Base-by-base conservation (phyloP, 108 stramenopile genomes). In the Pseudonitzschia pungens region DNA sequence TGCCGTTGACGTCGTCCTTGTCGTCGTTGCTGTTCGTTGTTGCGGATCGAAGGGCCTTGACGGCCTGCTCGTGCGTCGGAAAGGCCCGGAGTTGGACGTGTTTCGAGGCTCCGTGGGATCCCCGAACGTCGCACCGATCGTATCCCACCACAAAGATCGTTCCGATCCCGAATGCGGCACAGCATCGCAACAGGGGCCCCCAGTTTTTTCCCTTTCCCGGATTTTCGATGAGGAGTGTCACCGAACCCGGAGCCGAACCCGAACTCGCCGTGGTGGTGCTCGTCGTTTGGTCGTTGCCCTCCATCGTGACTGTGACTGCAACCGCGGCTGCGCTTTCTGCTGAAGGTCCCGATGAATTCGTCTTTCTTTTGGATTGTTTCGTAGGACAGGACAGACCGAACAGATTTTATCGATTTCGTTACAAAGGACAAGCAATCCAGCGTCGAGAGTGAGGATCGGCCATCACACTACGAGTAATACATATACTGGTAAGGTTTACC, bases 131-230 rank as follows among this genome's bases (percentile, higher is more conserved):
- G 57, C 83, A 86, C 43, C 83, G 84, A 60, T 84, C 87, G 69
- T 77, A 87, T 40, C 94, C 91, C 10, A 92, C 89, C 10, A 82
- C 75, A 53, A 90, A 68, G 3, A 95, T 81, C 50, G 81, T 82
- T 48, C 77, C 58, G 27, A 81, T 85, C n/a, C 80, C 81, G 71
- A 90, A 95, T n/a, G 91, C 91, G 3, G 85, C 84, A 36, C 89
- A 88, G 72, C 94, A 92, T 52, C 91, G 87, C 22, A 92, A 68
- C 27, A 91, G 60, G 5, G 94, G 89, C 24, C 94, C 94, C 58
- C 89, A 83, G 72, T 91, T 92, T 44, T 76, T 92, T 16, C 77
- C 65, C 80, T 92, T 95, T 32, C 67, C 54, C 2, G 93, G 93
- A 72, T 95, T 95, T 56, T 87, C 88, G 54, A 92, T 71, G 28